phyloP scores from a whole-genome alignment of 2,329 filamentous ascomycete species.

The Pyrenochaeta sp. region DNA sequence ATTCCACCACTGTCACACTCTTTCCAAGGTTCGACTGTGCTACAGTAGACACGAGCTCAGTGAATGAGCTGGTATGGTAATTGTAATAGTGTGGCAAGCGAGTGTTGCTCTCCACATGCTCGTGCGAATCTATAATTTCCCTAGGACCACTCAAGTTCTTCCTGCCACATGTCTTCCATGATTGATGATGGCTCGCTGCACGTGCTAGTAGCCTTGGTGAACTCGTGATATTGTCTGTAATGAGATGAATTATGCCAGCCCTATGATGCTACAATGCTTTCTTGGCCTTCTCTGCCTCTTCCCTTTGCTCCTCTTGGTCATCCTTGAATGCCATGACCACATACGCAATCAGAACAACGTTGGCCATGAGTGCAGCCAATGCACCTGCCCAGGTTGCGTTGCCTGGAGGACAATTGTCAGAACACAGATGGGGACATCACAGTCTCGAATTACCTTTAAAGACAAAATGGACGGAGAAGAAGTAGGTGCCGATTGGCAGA shows the following conservation, averaged over 20 bases:
- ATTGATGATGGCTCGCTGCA: too few relatives aligned
- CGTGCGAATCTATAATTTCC: too few relatives aligned
- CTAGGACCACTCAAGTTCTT: too few relatives aligned
- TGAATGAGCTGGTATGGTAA: slow-evolving; percentile 29
- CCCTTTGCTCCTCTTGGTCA: slow-evolving; percentile 66
- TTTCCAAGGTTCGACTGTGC: slow-evolving; percentile 13
- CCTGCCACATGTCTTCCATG: too few relatives aligned
- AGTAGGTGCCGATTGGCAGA: slow-evolving; percentile 88
- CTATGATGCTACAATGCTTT: slow-evolving; percentile 41
- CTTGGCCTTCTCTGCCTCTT: slow-evolving; percentile 52
- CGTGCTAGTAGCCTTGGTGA: too few relatives aligned
- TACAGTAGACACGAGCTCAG: slow-evolving; percentile 13
- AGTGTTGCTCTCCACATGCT: not conserved
- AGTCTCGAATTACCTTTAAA: slow-evolving; percentile 70
- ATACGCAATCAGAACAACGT: slow-evolving; percentile 89
- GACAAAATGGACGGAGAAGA: slow-evolving; percentile 75
- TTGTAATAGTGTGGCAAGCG: slow-evolving; percentile 29
- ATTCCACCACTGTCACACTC: slow-evolving; percentile 24
- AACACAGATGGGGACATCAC: slow-evolving; percentile 1
- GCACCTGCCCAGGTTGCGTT: slow-evolving; percentile 89
- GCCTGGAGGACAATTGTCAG: slow-evolving; percentile 59
- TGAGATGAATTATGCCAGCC: too few relatives aligned
- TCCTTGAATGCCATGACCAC: slow-evolving; percentile 91
- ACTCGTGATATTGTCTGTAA: too few relatives aligned
- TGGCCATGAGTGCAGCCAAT: slow-evolving; percentile 86